Evolutionary conservation across 768 basidiomycete species (phyloP).

Genomic region (Xerocomus potaroensis): DNA sequence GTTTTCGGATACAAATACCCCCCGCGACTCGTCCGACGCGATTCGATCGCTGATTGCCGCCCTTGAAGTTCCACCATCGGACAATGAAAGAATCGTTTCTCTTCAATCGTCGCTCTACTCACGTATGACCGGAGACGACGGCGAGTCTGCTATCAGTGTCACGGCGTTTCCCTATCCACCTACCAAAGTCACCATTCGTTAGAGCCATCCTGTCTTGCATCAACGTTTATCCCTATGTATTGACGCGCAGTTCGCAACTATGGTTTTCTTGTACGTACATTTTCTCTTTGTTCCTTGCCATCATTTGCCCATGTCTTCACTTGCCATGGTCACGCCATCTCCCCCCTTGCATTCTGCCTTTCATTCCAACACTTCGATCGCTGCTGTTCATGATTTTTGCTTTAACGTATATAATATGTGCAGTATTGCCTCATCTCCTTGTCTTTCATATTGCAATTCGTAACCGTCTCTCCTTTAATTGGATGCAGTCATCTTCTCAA

Average conservation of each 20-base stretch:
- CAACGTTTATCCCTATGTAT: not conserved
- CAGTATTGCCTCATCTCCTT: not conserved
- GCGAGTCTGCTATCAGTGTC: conserved; percentile 25
- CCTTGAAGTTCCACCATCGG: conserved; percentile 47
- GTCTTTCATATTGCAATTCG: not conserved
- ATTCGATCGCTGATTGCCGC: conserved; percentile 66
- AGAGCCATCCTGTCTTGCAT: not conserved
- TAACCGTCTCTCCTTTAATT: not conserved
- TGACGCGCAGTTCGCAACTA: conserved; percentile 8
- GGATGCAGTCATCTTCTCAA: not conserved
- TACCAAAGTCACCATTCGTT: conserved; percentile 8
- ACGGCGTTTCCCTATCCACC: conserved; percentile 32
- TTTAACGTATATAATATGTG: not conserved
- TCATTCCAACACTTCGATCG: not conserved
- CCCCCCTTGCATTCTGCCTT: conserved; percentile 9
- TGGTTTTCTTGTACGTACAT: conserved; percentile 10
- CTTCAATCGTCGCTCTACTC: conserved; percentile 50
- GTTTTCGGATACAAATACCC: conserved; percentile 37
- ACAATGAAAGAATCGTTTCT: conserved; percentile 49
- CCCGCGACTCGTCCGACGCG: conserved; percentile 31
- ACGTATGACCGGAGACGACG: conserved; percentile 19
- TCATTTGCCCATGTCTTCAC: conserved; percentile 1
- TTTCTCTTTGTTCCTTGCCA: conserved; percentile 12
- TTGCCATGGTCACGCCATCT: conserved; percentile 6
- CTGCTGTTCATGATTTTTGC: not conserved